These are phyloP conservation scores for Claviceps pazoutovae DNA, from an alignment of 2,329 filamentous ascomycete genomes.

Conservation along the genomic window DNA sequence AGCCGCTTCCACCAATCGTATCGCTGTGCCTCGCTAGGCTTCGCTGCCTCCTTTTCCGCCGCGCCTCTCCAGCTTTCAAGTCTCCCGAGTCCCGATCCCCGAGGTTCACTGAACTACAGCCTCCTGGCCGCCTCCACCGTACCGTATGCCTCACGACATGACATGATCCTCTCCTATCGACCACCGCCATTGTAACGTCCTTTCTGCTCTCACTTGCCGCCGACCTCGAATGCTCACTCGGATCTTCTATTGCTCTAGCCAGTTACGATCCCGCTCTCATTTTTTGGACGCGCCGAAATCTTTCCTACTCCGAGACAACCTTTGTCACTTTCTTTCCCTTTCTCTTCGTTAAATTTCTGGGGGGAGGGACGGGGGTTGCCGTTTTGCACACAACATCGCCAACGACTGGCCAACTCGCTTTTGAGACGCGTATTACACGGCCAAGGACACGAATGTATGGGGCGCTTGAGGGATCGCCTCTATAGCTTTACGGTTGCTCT, in stretches of 20 bases:
- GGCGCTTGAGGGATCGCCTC: slow-evolving; percentile 1
- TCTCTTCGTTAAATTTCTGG: background rate
- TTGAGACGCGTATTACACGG: background rate
- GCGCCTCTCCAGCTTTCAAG: background rate
- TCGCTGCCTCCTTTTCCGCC: slow-evolving; percentile 1
- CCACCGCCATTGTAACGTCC: background rate
- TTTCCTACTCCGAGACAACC: background rate
- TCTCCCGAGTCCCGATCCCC: background rate
- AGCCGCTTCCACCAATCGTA: background rate
- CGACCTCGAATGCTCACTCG: background rate
- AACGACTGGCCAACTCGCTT: background rate
- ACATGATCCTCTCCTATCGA: background rate
- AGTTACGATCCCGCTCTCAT: background rate
- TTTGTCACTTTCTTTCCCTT: background rate
- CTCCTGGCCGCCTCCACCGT: background rate
- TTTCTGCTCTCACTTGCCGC: background rate
- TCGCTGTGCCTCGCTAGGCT: background rate
- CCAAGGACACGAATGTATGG: slow-evolving; percentile 1
- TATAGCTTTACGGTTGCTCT: background rate
- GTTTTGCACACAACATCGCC: background rate
- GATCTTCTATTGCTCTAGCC: background rate
- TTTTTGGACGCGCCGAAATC: background rate
- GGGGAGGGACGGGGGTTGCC: background rate
- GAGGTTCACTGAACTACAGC: background rate
- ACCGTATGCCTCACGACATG: background rate